A percentile compares a stretch with the other conserved stretches of the same genome.
Conservation (phyloP, 1,139 yeast genomes). For the Kluyveromyces sp. region DNA sequence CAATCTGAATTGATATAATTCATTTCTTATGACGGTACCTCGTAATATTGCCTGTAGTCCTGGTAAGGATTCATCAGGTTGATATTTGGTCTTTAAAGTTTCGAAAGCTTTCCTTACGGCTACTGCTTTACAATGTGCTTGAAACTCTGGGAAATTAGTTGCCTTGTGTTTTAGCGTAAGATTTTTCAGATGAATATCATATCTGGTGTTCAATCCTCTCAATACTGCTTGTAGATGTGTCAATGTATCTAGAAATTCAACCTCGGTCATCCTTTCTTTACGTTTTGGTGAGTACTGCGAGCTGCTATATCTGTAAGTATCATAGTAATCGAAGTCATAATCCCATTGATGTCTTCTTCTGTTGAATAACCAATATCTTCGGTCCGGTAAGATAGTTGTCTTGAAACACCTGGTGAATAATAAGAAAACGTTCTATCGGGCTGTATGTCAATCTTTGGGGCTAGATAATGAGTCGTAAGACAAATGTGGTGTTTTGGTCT, state of each 20-base stretch:
- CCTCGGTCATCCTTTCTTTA: conserved; percentile 28
- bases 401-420: conserved; percentile 28
- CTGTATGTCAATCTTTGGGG: conserved; percentile 18
- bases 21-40: conserved; percentile 15
- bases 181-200: conserved; percentile 51
- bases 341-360: conserved; percentile 25
- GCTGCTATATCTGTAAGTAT: conserved; percentile 19
- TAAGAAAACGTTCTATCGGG: conserved; percentile 25
- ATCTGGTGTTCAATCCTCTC: conserved; percentile 59
- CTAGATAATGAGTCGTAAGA: background rate
- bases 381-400: conserved; percentile 23
- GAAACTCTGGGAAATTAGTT: conserved; percentile 20
- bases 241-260: conserved; percentile 31
- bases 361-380: conserved; percentile 21
- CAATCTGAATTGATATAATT: conserved; percentile 11
- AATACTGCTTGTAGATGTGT: conserved; percentile 50
- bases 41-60: conserved; percentile 24
- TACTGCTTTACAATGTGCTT: conserved; percentile 33
- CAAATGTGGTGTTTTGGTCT: background rate
- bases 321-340: conserved; percentile 20
- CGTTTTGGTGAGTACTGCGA: conserved; percentile 30
- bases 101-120: conserved; percentile 17
- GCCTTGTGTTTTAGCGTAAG: conserved; percentile 48
- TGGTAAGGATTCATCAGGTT: background rate
- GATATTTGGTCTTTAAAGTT: background rate